Evolutionary conservation across 345 rosid genomes (phyloP), one percentile per base, ranked within the genome.

Genomic region (Litchi chinensis): DNA sequence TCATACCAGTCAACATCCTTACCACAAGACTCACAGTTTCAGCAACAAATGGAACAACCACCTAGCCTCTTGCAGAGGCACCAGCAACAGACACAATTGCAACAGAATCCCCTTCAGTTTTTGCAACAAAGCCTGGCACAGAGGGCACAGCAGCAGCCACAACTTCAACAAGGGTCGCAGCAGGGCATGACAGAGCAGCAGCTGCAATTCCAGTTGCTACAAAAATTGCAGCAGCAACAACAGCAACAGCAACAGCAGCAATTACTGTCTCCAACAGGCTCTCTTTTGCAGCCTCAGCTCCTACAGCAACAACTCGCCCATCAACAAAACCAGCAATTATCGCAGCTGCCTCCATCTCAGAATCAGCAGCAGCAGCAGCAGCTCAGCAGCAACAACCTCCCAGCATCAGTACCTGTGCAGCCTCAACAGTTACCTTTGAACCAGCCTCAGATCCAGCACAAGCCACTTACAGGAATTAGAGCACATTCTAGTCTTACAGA

Each of bases 111-210:
- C 12, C 57, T 87, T 72, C 91, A 86, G 69, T 87, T 89, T 72
- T 76, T 83, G 63, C 93, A 89, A 40, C 93, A 89, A 77, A 85
- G 50, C 84, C 60, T 87, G 48, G 78, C 93, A 48, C 94, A 93
- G 80, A 89, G 87, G 79, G 66, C 87, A 65, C 95, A 89, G 82
- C 91, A 80, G 68, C 91, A 88, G 73, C 74, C 85, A 0, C 93
- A 88, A 75, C 76, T 80, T 68, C 95, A 88, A 73, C 98, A 91
- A 68, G 67, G 86, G 56, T 76, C 89, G 68, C 98, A 85, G 85
- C 88, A 91, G 59, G 84, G 89, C 77, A 88, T 91, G 83, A 82
- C 97, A 41, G 98, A 94, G 50, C 98, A 96, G 76, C 98, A 93
- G 82, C 81, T 90, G 82, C 98, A 93, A 52, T 86, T 88, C 43